Evolutionary conservation across 345 rosid genomes (phyloP), one percentile per base, ranked within the genome.

Genomic region (Camelina neglecta): DNA sequence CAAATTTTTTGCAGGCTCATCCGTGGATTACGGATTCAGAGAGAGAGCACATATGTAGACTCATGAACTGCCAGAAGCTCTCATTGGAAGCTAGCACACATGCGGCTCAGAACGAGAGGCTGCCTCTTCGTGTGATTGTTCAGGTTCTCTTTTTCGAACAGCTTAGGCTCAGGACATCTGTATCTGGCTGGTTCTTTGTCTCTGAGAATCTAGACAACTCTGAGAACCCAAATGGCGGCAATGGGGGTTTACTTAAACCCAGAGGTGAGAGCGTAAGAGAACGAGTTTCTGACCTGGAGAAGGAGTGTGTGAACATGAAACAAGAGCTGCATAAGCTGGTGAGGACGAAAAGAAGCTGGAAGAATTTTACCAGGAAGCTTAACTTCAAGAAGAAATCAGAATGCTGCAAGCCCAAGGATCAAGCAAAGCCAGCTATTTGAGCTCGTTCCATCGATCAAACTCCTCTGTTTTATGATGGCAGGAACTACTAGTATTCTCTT

Each of bases 41-140:
- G 74, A 86, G 89, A 69, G 96, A 90, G 73, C 90, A 88, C 45
- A 76, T 90, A 39, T 87, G 96, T 75, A 86, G 92, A 57, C 87
- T 89, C 21, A 86, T 90, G 93, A 86, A 89, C 70, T 89, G 93
- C 81, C 93, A 90, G 77, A 90, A 88, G 81, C 90, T 90, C 12
- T 90, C 96, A 71, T 12, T 90, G 64, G 93, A 90, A 79, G 96
- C 96, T 51, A 89, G 92, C 84, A 85, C 92, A 1, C 96, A 90
- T 49, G 93, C 89, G 29, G 89, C 96, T n/a, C 96, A 90, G 76
- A 90, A 90, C 64, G 96, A 86, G 81, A 83, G 91, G 86, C 76
- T 90, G 29, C 96, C 96, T 16, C 90, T 90, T 47, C 75, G 93
- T n/a, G 90, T 88, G 62, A 83, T 88, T 4, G 86, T 90, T 74